Evolutionary conservation across 2,329 filamentous ascomycete genomes (phyloP).

Genomic region (Zymoseptoria brevis): DNA sequence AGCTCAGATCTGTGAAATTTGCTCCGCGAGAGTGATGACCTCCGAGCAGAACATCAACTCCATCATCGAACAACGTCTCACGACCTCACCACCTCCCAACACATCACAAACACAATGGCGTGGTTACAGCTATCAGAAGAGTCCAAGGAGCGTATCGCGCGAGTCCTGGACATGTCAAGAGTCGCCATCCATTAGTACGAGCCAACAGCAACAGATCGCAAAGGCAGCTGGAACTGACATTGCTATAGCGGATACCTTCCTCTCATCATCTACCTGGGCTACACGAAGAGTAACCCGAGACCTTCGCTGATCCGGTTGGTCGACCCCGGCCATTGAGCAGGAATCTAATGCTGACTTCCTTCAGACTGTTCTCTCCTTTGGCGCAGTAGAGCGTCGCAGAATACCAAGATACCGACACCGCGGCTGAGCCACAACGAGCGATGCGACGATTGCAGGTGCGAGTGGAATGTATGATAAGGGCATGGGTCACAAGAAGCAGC

Average conservation of each 20-base stretch:
- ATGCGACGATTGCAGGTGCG: neutral
- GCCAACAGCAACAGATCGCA: neutral
- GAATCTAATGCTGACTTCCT: conserved; percentile 5
- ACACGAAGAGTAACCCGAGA: conserved; percentile 86
- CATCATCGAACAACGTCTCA: neutral
- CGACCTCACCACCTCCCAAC: neutral
- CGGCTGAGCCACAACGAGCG: neutral
- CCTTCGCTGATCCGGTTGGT: conserved; percentile 65
- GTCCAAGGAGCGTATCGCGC: conserved; percentile 98
- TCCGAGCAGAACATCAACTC: neutral
- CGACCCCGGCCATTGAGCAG: neutral
- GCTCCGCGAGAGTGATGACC: neutral
- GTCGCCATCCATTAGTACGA: conserved; percentile 92
- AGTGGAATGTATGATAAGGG: conserved; percentile 12
- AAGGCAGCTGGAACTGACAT: conserved; percentile 8
- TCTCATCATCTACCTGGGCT: conserved; percentile 93
- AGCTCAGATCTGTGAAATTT: neutral
- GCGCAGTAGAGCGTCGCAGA: conserved; percentile 19
- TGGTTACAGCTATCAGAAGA: conserved; percentile 74
- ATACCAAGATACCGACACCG: neutral
- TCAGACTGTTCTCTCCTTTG: conserved; percentile 26
- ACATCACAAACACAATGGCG: conserved; percentile 17
- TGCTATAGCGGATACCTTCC: conserved; percentile 80
- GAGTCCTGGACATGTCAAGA: conserved; percentile 89
- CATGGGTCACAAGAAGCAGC: too few relatives aligned